Evolutionary conservation across 371 early-diverging fungal species (phyloP).

Genomic region (Umbelopsis sp.): DNA sequence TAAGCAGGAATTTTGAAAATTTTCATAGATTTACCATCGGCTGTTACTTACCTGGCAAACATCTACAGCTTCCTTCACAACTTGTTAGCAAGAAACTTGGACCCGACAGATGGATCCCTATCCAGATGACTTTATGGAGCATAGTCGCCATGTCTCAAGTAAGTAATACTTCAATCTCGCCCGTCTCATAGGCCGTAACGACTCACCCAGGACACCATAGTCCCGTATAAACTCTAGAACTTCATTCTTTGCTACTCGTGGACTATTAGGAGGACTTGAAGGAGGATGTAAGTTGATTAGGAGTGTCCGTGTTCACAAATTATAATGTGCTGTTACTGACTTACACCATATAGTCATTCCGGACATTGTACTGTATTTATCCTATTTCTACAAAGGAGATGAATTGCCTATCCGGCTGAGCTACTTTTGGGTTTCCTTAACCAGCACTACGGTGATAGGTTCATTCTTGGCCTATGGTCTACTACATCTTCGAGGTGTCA

Average conservation of each 20-base stretch:
- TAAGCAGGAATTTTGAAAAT: background rate
- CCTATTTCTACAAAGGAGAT: slow-evolving; percentile 25
- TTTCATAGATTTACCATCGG: no score
- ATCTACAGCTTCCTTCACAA: slow-evolving; percentile 24
- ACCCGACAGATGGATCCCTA: slow-evolving; percentile 27
- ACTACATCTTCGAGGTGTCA: slow-evolving; percentile 22
- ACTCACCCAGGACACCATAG: background rate
- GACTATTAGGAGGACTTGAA: slow-evolving; percentile 20
- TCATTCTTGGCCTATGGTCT: slow-evolving; percentile 24
- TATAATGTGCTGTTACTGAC: background rate
- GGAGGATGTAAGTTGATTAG: slow-evolving; percentile 21
- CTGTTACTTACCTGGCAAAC: background rate
- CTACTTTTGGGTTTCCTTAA: slow-evolving; percentile 24
- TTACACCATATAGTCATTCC: background rate
- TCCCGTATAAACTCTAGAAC: background rate
- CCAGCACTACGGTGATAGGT: slow-evolving; percentile 5
- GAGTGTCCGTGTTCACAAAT: background rate
- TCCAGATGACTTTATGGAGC: slow-evolving; percentile 20
- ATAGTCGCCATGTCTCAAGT: slow-evolving; percentile 23
- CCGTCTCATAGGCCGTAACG: background rate
- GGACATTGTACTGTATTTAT: slow-evolving; percentile 24
- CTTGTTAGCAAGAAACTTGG: slow-evolving; percentile 20
- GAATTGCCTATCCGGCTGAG: slow-evolving; percentile 21
- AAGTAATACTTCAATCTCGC: background rate
- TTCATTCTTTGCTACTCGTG: slow-evolving; percentile 24